Percentiles rank a stretch among this genome's conserved stretches.
Conservation (phyloP, 1,284 basidiomycete genomes). For the Ustilago cynodontis region DNA sequence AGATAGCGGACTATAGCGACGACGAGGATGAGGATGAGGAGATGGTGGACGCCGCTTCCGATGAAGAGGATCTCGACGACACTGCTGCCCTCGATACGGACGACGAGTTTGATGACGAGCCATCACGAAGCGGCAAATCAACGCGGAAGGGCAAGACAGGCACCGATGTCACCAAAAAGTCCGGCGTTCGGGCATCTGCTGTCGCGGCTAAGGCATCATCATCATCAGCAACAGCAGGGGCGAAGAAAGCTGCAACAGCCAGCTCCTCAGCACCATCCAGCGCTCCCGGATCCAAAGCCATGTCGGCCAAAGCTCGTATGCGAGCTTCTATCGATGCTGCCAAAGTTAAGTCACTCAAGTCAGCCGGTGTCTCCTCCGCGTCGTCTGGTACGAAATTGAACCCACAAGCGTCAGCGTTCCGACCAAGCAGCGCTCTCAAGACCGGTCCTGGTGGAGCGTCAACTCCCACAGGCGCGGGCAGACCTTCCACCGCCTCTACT, state of each 20-base stretch:
- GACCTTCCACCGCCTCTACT: constrained; percentile 5
- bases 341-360: constrained; percentile 34
- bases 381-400: constrained; percentile 31
- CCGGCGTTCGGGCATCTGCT: constrained; percentile 2
- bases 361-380: constrained; percentile 3
- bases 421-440: constrained; percentile 21
- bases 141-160: constrained; percentile 6
- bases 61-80: constrained; percentile 32
- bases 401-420: constrained; percentile 38
- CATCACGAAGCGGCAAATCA: constrained; percentile 4
- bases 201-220: constrained; percentile 9
- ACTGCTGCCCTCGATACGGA: constrained; percentile 18
- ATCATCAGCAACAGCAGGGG: neutral
- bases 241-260: constrained; percentile 12
- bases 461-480: constrained; percentile 18
- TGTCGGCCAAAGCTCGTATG: constrained; percentile 43
- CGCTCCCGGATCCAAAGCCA: constrained; percentile 15
- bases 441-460: constrained; percentile 13
- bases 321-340: constrained; percentile 50
- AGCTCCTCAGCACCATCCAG: constrained; percentile 2
- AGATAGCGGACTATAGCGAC: constrained; percentile 19
- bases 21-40: constrained; percentile 36
- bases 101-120: constrained; percentile 23
- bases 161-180: constrained; percentile 6
- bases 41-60: constrained; percentile 34